Evolutionary conservation across 2,329 filamentous ascomycete species (phyloP).

Genomic region (Cordyceps cateniannulata): DNA sequence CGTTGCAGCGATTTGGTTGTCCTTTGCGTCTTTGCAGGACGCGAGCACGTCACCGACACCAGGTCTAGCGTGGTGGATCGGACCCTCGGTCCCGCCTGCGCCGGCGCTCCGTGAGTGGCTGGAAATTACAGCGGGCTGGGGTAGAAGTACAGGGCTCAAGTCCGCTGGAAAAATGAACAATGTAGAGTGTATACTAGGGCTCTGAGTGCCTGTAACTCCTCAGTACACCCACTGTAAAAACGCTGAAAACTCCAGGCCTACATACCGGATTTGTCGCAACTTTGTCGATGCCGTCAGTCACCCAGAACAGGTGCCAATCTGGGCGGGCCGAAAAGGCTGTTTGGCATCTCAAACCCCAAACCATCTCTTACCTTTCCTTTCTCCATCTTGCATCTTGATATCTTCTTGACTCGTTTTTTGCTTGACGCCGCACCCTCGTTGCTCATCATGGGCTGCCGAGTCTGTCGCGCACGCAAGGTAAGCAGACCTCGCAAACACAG

Average conservation of each 20-base stretch:
- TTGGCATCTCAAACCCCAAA: neutral
- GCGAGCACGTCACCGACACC: slow-evolving; percentile 11
- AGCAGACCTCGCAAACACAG: neutral
- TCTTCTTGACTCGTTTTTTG: neutral
- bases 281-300: slow-evolving; percentile 5
- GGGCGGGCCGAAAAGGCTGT: slow-evolving; percentile 2
- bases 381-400: neutral
- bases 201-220: neutral
- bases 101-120: slow-evolving; percentile 10
- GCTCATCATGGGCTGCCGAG: slow-evolving; percentile 31
- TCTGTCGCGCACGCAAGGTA: slow-evolving; percentile 36
- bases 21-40: slow-evolving; percentile 9
- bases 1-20: neutral
- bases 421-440: neutral
- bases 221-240: neutral
- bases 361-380: neutral
- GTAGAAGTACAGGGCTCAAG: neutral
- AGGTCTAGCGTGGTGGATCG: slow-evolving; percentile 13
- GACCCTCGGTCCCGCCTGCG: slow-evolving; percentile 9
- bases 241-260: too few species aligned
- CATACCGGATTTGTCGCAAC: neutral
- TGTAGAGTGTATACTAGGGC: neutral
- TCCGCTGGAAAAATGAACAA: neutral
- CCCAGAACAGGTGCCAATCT: neutral
- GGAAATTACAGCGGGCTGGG: neutral